phyloP scores from a whole-genome alignment of 768 basidiomycete genomes.

The Rhodosporidiobolus sp. region DNA sequence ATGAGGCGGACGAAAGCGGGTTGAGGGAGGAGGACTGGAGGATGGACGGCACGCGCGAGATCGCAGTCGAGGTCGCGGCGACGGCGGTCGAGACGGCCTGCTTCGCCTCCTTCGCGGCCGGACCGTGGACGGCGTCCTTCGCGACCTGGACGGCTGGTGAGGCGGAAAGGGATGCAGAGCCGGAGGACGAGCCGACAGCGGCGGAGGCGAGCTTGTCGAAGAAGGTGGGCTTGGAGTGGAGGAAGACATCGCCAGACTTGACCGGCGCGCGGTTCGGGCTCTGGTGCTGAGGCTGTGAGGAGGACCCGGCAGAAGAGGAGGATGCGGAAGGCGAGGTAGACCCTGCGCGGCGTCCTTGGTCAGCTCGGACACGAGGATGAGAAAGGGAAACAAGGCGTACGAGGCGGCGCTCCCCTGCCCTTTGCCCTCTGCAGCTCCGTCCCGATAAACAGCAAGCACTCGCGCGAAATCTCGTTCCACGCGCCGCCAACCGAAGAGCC shows the following conservation, averaged over 20 bases:
- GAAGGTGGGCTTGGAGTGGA: conserved; percentile 18
- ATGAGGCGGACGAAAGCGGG: background rate
- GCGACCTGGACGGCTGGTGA: conserved; percentile 4
- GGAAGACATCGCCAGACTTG: conserved; percentile 28
- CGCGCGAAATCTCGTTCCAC: conserved; percentile 34
- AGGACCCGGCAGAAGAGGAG: background rate
- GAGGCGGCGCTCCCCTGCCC: conserved; percentile 16
- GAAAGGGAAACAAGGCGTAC: background rate
- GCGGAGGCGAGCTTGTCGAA: conserved; percentile 33
- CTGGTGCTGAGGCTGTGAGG: background rate
- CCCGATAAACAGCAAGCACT: conserved; percentile 37
- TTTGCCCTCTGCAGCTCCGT: conserved; percentile 35
- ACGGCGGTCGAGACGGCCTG: conserved; percentile 21
- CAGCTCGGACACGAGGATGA: background rate
- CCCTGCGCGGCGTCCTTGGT: background rate
- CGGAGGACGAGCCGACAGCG: background rate
- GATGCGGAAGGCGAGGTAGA: background rate
- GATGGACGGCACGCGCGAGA: conserved; percentile 32
- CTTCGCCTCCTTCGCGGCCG: background rate
- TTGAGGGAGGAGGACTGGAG: conserved; percentile 23
- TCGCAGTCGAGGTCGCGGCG: background rate
- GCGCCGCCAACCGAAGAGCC: conserved; percentile 16
- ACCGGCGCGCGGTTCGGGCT: conserved; percentile 8
- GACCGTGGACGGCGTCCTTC: background rate
- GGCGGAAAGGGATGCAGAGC: background rate